Evolutionary conservation across 208 protist genomes (phyloP), one percentile per base, ranked within the genome.

Genomic region (Sergeia podlipaevii): DNA sequence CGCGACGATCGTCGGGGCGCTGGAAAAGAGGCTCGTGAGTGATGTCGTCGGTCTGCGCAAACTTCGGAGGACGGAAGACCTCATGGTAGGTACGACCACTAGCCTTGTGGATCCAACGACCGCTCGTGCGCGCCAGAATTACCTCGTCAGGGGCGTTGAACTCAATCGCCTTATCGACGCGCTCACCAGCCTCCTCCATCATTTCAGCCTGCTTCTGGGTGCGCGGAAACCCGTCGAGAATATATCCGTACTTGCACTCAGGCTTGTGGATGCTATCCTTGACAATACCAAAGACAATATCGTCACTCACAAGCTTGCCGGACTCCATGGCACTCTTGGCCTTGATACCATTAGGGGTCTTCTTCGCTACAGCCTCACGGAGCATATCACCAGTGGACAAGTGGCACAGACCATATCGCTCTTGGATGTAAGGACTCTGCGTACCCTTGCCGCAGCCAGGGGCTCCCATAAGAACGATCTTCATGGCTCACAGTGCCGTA

Each of bases 201-300:
- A 89, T 68, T 50, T 91, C 29, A 6, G 97, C 96, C 71, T 98
- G 97, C 42, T 83, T 64, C 20, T 82, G 44, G 21, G 95, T 98
- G 57, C 97, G 83, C 30, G 97, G 97, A 59, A 93, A 98, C 30
- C 97, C 97, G 65, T 98, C 97, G 15, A 98, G 65, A 28, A 98
- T 62, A 81, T 93, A 98, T 38, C 89, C 87, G 65, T 95, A 78
- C 28, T 65, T 71, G 72, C 89, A 96, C 68, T 93, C 75, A 0
- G 89, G 85, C 45, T 64, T 62, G 24, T 74, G 55, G 26, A 96
- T 96, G 58, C 74, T 79, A 54, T 95, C 89, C 68, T 83, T 76
- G 20, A 98, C 80, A 44, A 97, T 92, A 18, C 82, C 69, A 46
- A 96, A 89, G 20, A 98, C 87, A 39, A 97, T 88, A 15, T 96